Base-by-base conservation (phyloP, 345 rosid species). In the Camelina sativa region DNA sequence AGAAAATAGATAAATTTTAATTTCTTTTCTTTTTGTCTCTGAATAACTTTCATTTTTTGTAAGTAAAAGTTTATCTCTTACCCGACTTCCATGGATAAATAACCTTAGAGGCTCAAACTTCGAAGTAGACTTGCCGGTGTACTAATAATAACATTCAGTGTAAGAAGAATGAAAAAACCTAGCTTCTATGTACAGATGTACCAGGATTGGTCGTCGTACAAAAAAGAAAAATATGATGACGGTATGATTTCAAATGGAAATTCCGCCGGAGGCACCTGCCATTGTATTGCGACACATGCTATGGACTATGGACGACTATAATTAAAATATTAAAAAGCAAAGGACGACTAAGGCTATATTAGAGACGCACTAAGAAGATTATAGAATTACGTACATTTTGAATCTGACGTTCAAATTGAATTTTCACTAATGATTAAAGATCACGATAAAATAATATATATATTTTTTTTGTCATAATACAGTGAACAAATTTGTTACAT, bases 191-290 rank as follows among this genome's bases (percentile, higher is more conserved):
- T 17, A 17, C 17, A 17, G 17, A 17, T 17, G 17, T 17, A 17
- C 17, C 0, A 20, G 22, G 22, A 20, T 13, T 53, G 51, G 58
- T 35, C 15, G 62, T 23, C 40, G 17, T 17, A 53, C 19, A 19
- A 54, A 40, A 40, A 22, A 37, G 53, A 67, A 38, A 53, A 20
- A 20, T 20, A 20, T 20, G 3, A 11, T 25, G 44, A 44, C 47
- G 3, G 50, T 47, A 60, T 37, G 67, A 58, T 32, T 75, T 67
- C 67, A 50, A 75, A 75, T 50, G 23, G 3, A 67, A 58, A 37
- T 67, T 66, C 17, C 73, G 62, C 67, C 54, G 8, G 43, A 66
- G 13, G 15, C 51, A 17, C 46, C n/a, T 57, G 13, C 20, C 58
- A 56, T 32, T 34, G 15, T 15, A 65, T 22, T 44, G 57, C 30